Evolutionary conservation across 1,284 basidiomycete species (phyloP).

Genomic region (Leccinum angustisporum): DNA sequence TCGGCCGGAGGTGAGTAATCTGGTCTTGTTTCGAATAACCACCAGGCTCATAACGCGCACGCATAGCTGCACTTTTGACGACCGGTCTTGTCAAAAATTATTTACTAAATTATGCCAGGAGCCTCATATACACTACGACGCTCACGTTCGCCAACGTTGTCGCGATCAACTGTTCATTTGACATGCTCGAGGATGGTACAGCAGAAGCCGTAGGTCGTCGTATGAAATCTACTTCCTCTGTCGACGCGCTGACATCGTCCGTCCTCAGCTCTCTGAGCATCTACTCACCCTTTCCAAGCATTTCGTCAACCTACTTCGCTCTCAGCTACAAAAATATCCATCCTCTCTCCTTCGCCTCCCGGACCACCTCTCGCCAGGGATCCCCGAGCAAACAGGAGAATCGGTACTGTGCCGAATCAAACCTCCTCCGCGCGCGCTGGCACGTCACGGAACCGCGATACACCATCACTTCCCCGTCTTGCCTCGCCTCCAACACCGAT

Average conservation of each 20-base stretch:
- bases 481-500: conserved; percentile 59
- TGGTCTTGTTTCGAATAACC: background rate
- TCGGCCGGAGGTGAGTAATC: conserved; percentile 72
- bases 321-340: conserved; percentile 26
- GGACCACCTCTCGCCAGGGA: conserved; percentile 17
- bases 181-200: conserved; percentile 70
- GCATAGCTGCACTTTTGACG: conserved; percentile 76
- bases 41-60: background rate
- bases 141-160: conserved; percentile 75
- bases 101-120: conserved; percentile 90
- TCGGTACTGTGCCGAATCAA: background rate
- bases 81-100: conserved; percentile 76
- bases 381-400: background rate
- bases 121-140: conserved; percentile 88
- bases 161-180: conserved; percentile 75
- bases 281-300: conserved; percentile 42
- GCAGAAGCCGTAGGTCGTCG: conserved; percentile 48
- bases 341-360: conserved; percentile 26
- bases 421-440: background rate
- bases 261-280: conserved; percentile 41
- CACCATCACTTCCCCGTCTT: background rate
- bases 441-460: background rate
- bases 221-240: background rate
- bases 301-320: conserved; percentile 39
- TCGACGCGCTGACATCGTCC: background rate